Percentiles rank a stretch among this genome's conserved stretches.
Conservation (phyloP, 768 basidiomycete genomes). For the Russula olivacea region DNA sequence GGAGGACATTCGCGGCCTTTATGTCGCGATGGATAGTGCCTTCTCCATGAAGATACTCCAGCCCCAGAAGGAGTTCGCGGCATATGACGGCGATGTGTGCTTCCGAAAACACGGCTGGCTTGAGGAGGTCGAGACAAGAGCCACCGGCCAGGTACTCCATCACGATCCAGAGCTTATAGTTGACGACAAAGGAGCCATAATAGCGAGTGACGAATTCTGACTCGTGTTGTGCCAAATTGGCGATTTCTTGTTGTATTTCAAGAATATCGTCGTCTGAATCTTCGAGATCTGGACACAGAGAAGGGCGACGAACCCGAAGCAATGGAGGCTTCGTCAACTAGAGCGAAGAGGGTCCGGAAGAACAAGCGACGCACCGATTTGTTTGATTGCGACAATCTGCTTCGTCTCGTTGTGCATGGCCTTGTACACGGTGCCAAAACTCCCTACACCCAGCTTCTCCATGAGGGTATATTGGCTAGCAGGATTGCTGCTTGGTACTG, state of each 20-base stretch:
- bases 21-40: conserved; percentile 98
- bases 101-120: conserved; percentile 86
- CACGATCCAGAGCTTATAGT: conserved; percentile 97
- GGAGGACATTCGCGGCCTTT: conserved; percentile 93
- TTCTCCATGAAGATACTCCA: conserved; percentile 94
- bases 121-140: conserved; percentile 95
- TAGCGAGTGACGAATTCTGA: conserved; percentile 96
- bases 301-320: background rate
- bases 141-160: conserved; percentile 99
- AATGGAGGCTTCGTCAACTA: background rate
- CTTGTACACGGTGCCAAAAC: conserved; percentile 97
- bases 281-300: conserved; percentile 66
- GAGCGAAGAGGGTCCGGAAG: background rate
- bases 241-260: conserved; percentile 98
- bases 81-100: conserved; percentile 92
- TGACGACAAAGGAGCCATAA: conserved; percentile 93
- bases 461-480: conserved; percentile 87
- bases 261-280: conserved; percentile 98
- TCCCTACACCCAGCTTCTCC: conserved; percentile 95
- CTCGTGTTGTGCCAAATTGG: conserved; percentile 91
- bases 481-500: conserved; percentile 72
- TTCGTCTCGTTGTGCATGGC: conserved; percentile 92
- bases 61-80: conserved; percentile 85
- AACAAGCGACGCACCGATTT: conserved; percentile 67
- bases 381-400: conserved; percentile 96